A percentile compares a stretch with the other conserved stretches of the same genome.
These are phyloP conservation scores for Jatropha podagrica DNA, from an alignment of 441 rosid genomes.

Conservation along the genomic window DNA sequence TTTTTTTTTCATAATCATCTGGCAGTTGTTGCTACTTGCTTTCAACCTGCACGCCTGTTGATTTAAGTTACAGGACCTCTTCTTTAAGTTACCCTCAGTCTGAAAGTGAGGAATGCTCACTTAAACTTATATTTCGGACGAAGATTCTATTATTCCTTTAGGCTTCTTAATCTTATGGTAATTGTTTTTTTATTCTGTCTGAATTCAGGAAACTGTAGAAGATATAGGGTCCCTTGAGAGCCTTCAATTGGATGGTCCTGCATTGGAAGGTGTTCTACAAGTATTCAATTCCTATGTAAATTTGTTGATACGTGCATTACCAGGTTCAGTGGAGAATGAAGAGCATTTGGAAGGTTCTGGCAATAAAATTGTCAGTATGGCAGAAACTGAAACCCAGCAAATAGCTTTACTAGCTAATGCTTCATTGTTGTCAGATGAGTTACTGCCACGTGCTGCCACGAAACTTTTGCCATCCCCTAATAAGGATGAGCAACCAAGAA, in stretches of 20 bases:
- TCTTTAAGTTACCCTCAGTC: background rate
- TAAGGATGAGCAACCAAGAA: conserved; percentile 52
- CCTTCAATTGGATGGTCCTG: conserved; percentile 72
- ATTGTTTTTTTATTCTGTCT: background rate
- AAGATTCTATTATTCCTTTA: background rate
- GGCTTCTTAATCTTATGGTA: conserved; percentile 2
- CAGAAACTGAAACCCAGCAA: conserved; percentile 82
- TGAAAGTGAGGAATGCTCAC: background rate
- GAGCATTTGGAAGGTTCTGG: conserved; percentile 59
- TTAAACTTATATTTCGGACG: background rate
- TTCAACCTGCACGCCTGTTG: background rate
- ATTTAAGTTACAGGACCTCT: background rate
- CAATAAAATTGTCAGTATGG: conserved; percentile 65
- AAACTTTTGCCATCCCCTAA: conserved; percentile 57
- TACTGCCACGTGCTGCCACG: conserved; percentile 78
- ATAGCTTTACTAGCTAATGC: conserved; percentile 85
- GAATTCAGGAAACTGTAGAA: conserved; percentile 71
- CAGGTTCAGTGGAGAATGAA: conserved; percentile 74
- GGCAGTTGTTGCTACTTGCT: background rate
- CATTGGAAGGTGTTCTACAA: conserved; percentile 75
- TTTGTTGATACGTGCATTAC: conserved; percentile 74
- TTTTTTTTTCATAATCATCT: conserved; percentile 6
- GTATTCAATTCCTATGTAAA: conserved; percentile 71
- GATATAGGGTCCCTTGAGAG: conserved; percentile 79
- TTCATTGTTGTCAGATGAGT: conserved; percentile 80